Evolutionary conservation across 2,329 filamentous ascomycete genomes (phyloP).

Genomic region (Neodidymelliopsis sp.): DNA sequence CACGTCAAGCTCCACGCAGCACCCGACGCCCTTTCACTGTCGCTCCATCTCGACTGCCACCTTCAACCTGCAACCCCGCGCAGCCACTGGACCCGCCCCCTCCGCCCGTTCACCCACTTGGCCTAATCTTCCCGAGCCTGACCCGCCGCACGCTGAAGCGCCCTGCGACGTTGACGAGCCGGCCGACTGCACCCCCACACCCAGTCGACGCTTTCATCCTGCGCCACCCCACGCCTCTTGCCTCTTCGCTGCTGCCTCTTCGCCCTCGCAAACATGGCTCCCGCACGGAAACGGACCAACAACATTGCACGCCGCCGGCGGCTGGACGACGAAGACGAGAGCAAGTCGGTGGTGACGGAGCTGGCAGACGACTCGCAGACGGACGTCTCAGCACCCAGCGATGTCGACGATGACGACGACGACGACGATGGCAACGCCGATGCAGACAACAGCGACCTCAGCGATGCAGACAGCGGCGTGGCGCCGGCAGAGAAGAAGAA

Average conservation of each 20-base stretch:
- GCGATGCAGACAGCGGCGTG: constrained; percentile 57
- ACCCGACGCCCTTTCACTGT: constrained; percentile 23
- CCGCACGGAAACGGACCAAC: constrained; percentile 46
- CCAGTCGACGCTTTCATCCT: constrained; percentile 28
- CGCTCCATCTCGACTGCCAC: constrained; percentile 41
- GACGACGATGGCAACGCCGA: constrained; percentile 66
- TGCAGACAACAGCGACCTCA: constrained; percentile 65
- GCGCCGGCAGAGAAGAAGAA: constrained; percentile 46
- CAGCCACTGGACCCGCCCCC: constrained; percentile 26
- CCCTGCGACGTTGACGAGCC: constrained; percentile 13
- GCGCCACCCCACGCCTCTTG: constrained; percentile 21
- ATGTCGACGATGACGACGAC: constrained; percentile 64
- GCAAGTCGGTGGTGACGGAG: constrained; percentile 55
- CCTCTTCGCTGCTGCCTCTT: constrained; percentile 18
- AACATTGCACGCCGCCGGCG: constrained; percentile 49
- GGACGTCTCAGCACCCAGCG: constrained; percentile 65
- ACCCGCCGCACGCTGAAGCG: constrained; percentile 32
- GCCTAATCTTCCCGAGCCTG: constrained; percentile 24
- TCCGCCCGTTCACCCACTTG: constrained; percentile 23
- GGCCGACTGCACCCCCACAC: constrained; percentile 16
- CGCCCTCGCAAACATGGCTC: constrained; percentile 43
- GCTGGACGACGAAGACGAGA: constrained; percentile 51
- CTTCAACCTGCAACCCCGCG: no score
- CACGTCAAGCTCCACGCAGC: constrained; percentile 27
- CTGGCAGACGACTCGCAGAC: constrained; percentile 69